A percentile compares a stretch with the other conserved stretches of the same genome.
Conservation (phyloP, 1,284 basidiomycete species). For the Hemileia vastatrix region DNA sequence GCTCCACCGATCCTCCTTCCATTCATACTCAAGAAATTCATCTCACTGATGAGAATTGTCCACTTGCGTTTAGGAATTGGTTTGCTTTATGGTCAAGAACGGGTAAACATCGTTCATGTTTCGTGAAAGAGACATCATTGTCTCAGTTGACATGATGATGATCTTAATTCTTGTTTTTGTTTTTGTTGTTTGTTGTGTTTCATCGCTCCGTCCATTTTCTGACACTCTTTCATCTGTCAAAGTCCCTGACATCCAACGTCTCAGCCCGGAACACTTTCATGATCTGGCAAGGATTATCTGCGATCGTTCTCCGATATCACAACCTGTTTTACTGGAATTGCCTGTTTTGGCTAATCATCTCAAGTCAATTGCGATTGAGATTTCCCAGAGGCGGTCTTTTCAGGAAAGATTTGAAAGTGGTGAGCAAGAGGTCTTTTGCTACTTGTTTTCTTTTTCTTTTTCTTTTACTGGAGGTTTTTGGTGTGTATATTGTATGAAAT, state of each 20-base stretch:
- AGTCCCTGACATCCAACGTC: constrained; percentile 10
- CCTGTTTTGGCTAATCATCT: constrained; percentile 15
- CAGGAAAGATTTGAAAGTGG: constrained; percentile 19
- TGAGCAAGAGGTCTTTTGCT: too few species aligned
- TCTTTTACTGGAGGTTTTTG: too few species aligned
- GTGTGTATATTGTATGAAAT: too few species aligned
- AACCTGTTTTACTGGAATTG: constrained; percentile 13
- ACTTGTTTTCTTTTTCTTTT: too few species aligned
- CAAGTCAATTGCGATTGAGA: constrained; percentile 14
- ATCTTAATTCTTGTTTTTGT: not conserved
- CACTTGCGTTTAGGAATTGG: constrained; percentile 19
- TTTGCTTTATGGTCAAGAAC: constrained; percentile 15
- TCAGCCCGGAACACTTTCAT: constrained; percentile 5
- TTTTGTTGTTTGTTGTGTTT: not conserved
- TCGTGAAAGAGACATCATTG: not conserved
- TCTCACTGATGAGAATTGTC: constrained; percentile 9
- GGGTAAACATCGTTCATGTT: not conserved
- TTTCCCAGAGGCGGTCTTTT: constrained; percentile 21
- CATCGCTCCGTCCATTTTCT: not conserved
- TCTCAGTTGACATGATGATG: not conserved
- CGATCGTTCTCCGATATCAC: constrained; percentile 10
- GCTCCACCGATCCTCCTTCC: constrained; percentile 5
- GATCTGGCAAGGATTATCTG: constrained; percentile 21
- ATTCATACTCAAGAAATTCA: constrained; percentile 8
- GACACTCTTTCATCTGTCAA: too few species aligned